Conservation (phyloP, 805 yeast species). For the Pichia cabralensis region DNA sequence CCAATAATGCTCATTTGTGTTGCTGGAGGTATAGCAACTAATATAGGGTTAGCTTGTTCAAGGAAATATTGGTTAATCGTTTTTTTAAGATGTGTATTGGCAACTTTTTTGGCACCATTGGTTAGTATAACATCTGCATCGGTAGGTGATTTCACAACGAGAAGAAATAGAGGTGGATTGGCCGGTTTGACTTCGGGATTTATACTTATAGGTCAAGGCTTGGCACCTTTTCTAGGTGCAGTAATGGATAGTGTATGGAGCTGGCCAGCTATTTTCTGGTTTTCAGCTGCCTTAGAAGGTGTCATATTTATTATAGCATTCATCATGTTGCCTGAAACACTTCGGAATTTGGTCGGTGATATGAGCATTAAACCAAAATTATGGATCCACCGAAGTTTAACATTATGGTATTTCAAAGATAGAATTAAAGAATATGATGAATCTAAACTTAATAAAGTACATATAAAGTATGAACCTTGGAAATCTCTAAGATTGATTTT, state of each 20-base stretch:
- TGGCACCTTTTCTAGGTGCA: constrained; percentile 67
- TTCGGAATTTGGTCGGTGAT: constrained; percentile 63
- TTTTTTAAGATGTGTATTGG: constrained; percentile 64
- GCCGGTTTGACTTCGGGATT: constrained; percentile 59
- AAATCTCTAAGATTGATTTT: constrained; percentile 13
- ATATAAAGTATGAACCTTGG: constrained; percentile 20
- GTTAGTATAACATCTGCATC: constrained; percentile 62
- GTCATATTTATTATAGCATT: constrained; percentile 26
- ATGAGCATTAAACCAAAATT: constrained; percentile 48
- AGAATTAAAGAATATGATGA: constrained; percentile 25
- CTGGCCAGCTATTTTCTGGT: constrained; percentile 79
- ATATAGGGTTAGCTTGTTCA: constrained; percentile 55
- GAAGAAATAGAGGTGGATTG: constrained; percentile 58
- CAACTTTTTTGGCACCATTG: constrained; percentile 68
- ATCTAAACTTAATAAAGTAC: constrained; percentile 11
- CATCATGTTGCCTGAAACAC: constrained; percentile 62
- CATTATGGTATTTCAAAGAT: constrained; percentile 24
- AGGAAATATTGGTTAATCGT: constrained; percentile 51
- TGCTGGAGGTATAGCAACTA: constrained; percentile 45
- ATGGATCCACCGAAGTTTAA: constrained; percentile 35
- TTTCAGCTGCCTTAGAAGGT: constrained; percentile 58
- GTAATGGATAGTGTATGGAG: constrained; percentile 40
- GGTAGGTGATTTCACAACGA: constrained; percentile 62
- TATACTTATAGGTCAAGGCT: constrained; percentile 61
- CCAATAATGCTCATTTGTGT: constrained; percentile 52